These are phyloP conservation scores for Solanum arcanum DNA, from an alignment of 257 asterid genomes.

Conservation along the genomic window DNA sequence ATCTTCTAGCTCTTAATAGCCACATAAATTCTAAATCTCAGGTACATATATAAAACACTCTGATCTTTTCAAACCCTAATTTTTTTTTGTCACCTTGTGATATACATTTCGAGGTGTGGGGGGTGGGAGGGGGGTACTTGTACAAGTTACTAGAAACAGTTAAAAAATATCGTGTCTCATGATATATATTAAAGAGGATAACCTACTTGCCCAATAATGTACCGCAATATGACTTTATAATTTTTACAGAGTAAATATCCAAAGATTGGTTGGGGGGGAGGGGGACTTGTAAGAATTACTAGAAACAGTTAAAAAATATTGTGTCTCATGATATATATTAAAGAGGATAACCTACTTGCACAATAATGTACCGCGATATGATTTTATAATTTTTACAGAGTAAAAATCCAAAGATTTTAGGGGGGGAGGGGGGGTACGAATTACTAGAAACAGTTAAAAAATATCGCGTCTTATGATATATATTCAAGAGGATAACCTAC, in stretches of 20 bases:
- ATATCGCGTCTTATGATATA: fast-evolving
- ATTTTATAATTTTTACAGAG: too few species aligned
- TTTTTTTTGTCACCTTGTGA: background rate
- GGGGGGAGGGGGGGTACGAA: too few species aligned
- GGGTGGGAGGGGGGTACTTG: background rate
- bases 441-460: background rate
- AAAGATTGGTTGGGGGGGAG: too few species aligned
- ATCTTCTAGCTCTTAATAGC: constrained; percentile 29
- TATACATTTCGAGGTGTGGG: too few species aligned
- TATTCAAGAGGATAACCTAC: background rate
- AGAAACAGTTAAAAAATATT: too few species aligned
- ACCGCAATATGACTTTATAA: too few species aligned
- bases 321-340: fast-evolving
- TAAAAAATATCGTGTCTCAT: too few species aligned
- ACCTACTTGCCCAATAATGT: background rate
- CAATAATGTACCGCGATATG: background rate
- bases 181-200: background rate
- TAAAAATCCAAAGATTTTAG: too few species aligned
- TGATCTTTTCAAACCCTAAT: background rate
- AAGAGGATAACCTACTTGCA: background rate
- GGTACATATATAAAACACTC: background rate
- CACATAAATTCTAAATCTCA: constrained; percentile 10
- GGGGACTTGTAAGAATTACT: background rate
- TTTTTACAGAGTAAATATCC: too few species aligned
- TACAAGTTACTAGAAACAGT: background rate